Evolutionary conservation across 805 yeast species (phyloP).

Genomic region (Lipomyces sp.): DNA sequence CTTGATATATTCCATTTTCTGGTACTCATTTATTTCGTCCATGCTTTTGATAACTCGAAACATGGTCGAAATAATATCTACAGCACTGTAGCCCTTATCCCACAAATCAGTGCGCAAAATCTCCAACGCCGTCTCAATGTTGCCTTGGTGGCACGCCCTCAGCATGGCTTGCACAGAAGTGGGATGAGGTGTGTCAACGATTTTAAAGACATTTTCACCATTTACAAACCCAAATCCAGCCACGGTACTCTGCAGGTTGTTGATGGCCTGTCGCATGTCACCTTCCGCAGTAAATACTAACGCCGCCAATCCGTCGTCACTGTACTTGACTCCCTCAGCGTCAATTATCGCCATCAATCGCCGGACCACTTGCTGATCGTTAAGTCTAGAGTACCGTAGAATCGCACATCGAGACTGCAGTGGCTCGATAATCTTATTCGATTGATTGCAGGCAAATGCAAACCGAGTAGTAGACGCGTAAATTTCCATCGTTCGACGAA

Average conservation of each 20-base stretch:
- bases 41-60: conserved; percentile 85
- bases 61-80: conserved; percentile 88
- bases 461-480: conserved; percentile 95
- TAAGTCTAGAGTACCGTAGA: conserved; percentile 75
- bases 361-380: conserved; percentile 82
- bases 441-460: conserved; percentile 98
- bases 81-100: conserved; percentile 90
- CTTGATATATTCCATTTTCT: conserved; percentile 74
- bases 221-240: conserved; percentile 93
- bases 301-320: conserved; percentile 91
- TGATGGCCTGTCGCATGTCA: conserved; percentile 97
- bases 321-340: conserved; percentile 71
- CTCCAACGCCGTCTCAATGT: conserved; percentile 68
- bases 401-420: conserved; percentile 96
- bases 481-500: conserved; percentile 92
- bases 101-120: conserved; percentile 68
- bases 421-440: conserved; percentile 94
- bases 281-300: conserved; percentile 95
- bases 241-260: conserved; percentile 89
- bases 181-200: conserved; percentile 97
- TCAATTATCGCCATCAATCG: conserved; percentile 73
- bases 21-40: conserved; percentile 67
- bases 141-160: conserved; percentile 49
- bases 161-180: conserved; percentile 75
- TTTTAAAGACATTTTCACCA: conserved; percentile 89